phyloP scores from a whole-genome alignment of 2,329 filamentous ascomycete species.

The Rhytidhysteron rufulum region DNA sequence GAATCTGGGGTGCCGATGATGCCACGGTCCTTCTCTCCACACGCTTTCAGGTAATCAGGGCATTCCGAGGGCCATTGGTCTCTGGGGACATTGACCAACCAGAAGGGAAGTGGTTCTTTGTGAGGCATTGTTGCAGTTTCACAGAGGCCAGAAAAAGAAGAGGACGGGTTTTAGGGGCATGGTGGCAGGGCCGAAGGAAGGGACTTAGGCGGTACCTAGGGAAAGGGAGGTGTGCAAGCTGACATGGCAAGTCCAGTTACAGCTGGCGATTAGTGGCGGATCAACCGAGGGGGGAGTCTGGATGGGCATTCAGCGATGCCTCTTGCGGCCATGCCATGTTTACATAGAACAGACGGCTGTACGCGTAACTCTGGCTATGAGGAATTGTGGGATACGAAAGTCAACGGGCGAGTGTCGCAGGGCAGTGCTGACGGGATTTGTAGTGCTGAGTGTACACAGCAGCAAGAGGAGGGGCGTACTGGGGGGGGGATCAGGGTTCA shows the following conservation, averaged over 20 bases:
- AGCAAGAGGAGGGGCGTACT: too few relatives aligned
- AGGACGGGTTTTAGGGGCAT: neutral
- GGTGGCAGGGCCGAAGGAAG: conserved; percentile 1
- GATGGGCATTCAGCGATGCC: too few relatives aligned
- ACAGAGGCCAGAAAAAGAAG: neutral
- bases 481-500: too few relatives aligned
- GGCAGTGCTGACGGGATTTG: too few relatives aligned
- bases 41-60: conserved; percentile 64
- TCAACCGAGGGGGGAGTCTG: too few relatives aligned
- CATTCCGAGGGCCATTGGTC: conserved; percentile 62
- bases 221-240: neutral
- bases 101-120: conserved; percentile 57
- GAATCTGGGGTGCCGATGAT: conserved; percentile 70
- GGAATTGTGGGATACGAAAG: too few relatives aligned
- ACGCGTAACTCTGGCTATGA: too few relatives aligned
- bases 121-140: conserved; percentile 17
- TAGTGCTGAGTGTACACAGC: too few relatives aligned
- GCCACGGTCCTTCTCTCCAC: conserved; percentile 63
- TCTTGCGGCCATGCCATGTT: too few relatives aligned
- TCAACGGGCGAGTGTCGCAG: too few relatives aligned
- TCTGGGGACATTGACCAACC: conserved; percentile 74
- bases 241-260: neutral
- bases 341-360: too few relatives aligned
- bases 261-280: too few relatives aligned
- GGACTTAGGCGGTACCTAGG: neutral